Conservation (phyloP, 2,329 filamentous ascomycete genomes). For the Emydomyces testavorans region DNA sequence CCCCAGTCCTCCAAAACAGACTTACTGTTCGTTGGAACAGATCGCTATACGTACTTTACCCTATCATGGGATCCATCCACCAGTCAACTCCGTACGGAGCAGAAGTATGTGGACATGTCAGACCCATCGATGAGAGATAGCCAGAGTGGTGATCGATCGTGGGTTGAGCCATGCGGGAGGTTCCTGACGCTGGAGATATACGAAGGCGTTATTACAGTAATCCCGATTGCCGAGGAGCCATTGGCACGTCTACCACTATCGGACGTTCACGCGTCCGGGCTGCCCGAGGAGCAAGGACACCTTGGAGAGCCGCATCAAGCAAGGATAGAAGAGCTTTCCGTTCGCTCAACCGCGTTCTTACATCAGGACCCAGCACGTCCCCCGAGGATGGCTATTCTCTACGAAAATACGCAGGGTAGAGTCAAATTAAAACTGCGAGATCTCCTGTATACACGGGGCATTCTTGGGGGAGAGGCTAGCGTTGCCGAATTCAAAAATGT, state of each 20-base stretch:
- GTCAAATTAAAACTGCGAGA: conserved; percentile 46
- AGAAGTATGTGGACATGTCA: conserved; percentile 49
- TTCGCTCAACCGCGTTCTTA: conserved; percentile 55
- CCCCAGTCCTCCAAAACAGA: conserved; percentile 57
- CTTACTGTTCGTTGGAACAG: conserved; percentile 83
- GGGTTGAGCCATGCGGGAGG: conserved; percentile 67
- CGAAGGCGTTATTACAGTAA: conserved; percentile 54
- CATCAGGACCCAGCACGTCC: conserved; percentile 42
- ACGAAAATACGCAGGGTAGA: conserved; percentile 50
- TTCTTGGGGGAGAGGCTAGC: conserved; percentile 34
- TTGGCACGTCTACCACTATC: conserved; percentile 25
- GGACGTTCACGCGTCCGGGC: conserved; percentile 19
- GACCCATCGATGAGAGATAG: conserved; percentile 57
- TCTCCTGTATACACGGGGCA: conserved; percentile 41
- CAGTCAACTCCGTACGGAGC: conserved; percentile 44
- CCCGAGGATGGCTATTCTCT: conserved; percentile 53
- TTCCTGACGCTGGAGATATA: conserved; percentile 58
- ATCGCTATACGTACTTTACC: conserved; percentile 83
- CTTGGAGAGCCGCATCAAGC: conserved; percentile 51
- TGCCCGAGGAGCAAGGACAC: conserved; percentile 35
- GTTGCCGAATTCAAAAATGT: conserved; percentile 44
- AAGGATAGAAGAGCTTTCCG: conserved; percentile 55
- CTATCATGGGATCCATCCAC: conserved; percentile 61
- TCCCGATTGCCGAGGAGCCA: conserved; percentile 43
- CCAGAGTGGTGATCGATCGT: conserved; percentile 69